A percentile compares a stretch with the other conserved stretches of the same genome.
phyloP scores from a whole-genome alignment of 2,329 filamentous ascomycete genomes.

The Trichoderma sp. region DNA sequence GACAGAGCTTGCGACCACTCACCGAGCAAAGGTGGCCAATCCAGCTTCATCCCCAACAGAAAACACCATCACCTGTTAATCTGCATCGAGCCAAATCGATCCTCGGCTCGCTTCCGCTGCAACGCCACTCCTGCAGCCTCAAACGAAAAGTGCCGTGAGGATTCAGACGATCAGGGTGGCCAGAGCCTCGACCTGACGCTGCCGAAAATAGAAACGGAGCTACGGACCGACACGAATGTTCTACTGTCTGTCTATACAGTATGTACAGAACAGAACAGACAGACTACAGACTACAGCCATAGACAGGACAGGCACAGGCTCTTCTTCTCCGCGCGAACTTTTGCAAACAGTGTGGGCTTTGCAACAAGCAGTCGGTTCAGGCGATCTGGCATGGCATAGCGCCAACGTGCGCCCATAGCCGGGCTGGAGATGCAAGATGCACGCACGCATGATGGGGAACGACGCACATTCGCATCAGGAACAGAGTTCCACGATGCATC shows the following conservation, averaged over 20 bases:
- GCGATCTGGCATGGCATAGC: constrained; percentile 22
- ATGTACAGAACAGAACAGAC: background rate
- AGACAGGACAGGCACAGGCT: background rate
- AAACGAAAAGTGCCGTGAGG: background rate
- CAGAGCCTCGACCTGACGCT: background rate
- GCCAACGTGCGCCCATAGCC: constrained; percentile 18
- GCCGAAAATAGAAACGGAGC: constrained; percentile 13
- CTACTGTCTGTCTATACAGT: background rate
- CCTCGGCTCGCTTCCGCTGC: background rate
- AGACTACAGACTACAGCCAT: background rate
- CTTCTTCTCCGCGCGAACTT: background rate
- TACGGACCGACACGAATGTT: background rate
- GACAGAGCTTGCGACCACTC: background rate
- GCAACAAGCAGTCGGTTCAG: background rate
- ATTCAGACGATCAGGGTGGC: background rate
- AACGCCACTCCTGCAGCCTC: background rate
- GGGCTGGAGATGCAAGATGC: constrained; percentile 20
- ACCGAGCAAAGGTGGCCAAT: background rate
- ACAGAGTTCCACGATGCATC: constrained; percentile 18
- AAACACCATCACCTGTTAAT: background rate
- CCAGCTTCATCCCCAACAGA: background rate
- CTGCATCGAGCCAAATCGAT: background rate
- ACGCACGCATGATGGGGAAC: constrained; percentile 20
- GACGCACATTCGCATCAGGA: constrained; percentile 20
- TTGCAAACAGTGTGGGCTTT: background rate